Conservation (phyloP, 2,329 filamentous ascomycete genomes). For the Aspergillus piperis region DNA sequence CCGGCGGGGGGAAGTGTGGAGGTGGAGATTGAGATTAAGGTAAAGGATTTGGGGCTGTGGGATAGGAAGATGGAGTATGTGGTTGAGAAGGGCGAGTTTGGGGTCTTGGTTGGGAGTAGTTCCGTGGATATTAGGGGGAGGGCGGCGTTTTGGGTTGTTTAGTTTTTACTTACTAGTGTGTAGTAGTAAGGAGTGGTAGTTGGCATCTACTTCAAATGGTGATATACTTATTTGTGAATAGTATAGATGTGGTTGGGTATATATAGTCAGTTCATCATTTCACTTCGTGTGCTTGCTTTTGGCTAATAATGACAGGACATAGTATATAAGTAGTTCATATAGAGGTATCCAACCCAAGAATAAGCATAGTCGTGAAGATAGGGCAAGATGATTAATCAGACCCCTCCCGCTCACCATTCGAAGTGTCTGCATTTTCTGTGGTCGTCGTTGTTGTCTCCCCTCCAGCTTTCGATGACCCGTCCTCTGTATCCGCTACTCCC, state of each 20-base stretch:
- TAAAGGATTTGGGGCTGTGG: slow-evolving; percentile 59
- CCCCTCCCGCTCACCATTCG: not conserved
- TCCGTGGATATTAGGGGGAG: slow-evolving; percentile 38
- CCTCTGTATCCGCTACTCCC: not conserved
- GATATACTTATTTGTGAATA: too few species aligned
- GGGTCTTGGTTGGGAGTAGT: slow-evolving; percentile 60
- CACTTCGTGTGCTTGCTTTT: not conserved
- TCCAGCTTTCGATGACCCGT: not conserved
- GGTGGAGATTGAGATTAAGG: slow-evolving; percentile 53
- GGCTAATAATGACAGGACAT: not conserved
- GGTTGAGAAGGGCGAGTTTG: slow-evolving; percentile 70
- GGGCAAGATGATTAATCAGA: not conserved
- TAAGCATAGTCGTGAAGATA: not conserved
- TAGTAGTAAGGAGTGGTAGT: too few species aligned
- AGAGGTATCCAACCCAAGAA: not conserved
- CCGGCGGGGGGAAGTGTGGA: slow-evolving; percentile 61
- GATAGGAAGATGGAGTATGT: slow-evolving; percentile 67
- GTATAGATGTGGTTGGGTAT: too few species aligned
- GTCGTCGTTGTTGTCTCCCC: not conserved
- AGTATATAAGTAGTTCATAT: too few species aligned
- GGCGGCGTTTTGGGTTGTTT: slow-evolving; percentile 34
- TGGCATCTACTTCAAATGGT: too few species aligned
- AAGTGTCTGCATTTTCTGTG: not conserved
- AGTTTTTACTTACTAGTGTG: not conserved
- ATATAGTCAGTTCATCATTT: not conserved